Percentiles rank a stretch among this genome's conserved stretches.
Evolutionary conservation across 1,139 yeast species (phyloP).

Genomic region (Komagataea norvegica): DNA sequence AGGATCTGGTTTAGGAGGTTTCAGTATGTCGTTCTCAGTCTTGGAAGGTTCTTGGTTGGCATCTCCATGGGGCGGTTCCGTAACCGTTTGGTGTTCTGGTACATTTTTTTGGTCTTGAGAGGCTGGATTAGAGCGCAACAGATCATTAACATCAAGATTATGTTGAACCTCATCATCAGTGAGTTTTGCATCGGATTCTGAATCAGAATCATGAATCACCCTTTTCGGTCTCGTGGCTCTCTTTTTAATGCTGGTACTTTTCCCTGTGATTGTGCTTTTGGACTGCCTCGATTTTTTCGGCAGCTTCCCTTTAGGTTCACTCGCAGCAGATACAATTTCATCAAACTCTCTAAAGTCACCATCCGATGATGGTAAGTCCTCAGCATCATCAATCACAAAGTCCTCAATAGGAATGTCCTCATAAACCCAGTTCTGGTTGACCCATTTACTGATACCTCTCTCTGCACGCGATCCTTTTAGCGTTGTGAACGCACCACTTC

Average conservation of each 20-base stretch:
- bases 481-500: not conserved
- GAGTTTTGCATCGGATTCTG: too few relatives aligned
- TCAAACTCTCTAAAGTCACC: not conserved
- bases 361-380: not conserved
- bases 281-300: not conserved
- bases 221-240: too few relatives aligned
- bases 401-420: slow-evolving; percentile 3
- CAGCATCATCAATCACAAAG: slow-evolving; percentile 1
- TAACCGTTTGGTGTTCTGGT: too few relatives aligned
- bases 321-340: not conserved
- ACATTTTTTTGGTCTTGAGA: too few relatives aligned
- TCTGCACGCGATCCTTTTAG: not conserved
- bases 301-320: not conserved
- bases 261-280: not conserved
- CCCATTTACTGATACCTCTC: slow-evolving; percentile 5
- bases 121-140: too few relatives aligned
- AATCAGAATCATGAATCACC: too few relatives aligned
- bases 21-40: not conserved
- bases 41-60: too few relatives aligned
- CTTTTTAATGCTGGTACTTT: too few relatives aligned
- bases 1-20: not conserved
- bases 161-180: too few relatives aligned
- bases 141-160: too few relatives aligned
- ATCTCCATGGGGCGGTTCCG: too few relatives aligned
- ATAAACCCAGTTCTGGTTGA: slow-evolving; percentile 1